A percentile compares a stretch with the other conserved stretches of the same genome.
phyloP scores from a whole-genome alignment of 192 early-diverging fungal genomes.

The Rhizophlyctis rosea region DNA sequence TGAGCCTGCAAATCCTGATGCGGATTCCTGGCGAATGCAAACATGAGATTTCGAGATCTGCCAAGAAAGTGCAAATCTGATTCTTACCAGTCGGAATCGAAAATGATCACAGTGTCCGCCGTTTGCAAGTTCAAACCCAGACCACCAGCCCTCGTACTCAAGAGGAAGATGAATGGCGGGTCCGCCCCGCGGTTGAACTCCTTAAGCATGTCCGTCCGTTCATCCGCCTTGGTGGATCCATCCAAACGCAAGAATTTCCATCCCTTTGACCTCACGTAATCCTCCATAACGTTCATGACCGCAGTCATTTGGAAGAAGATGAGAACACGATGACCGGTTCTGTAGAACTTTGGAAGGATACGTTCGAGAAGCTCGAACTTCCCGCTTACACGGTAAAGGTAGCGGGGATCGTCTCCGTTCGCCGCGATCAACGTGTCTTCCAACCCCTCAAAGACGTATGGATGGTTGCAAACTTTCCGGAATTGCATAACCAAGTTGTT shows the following conservation, averaged over 20 bases:
- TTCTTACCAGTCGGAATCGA: constrained; percentile 91
- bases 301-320: constrained; percentile 71
- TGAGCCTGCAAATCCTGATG: constrained; percentile 98
- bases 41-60: constrained; percentile 14
- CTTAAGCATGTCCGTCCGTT: constrained; percentile 74
- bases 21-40: constrained; percentile 65
- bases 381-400: constrained; percentile 80
- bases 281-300: constrained; percentile 97
- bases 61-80: not conserved
- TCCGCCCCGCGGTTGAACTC: constrained; percentile 81
- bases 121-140: constrained; percentile 94
- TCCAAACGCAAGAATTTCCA: constrained; percentile 81
- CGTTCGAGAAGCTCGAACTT: constrained; percentile 98
- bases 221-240: constrained; percentile 87
- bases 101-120: constrained; percentile 98
- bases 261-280: constrained; percentile 77
- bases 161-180: constrained; percentile 81
- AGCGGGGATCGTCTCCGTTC: constrained; percentile 65
- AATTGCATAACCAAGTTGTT: constrained; percentile 99
- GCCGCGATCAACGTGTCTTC: constrained; percentile 78
- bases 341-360: constrained; percentile 85
- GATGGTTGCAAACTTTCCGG: constrained; percentile 98
- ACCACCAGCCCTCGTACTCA: constrained; percentile 95
- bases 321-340: constrained; percentile 74
- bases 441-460: constrained; percentile 94